Conservation (phyloP, 2,329 filamentous ascomycete species). For the Curvularia sp. region DNA sequence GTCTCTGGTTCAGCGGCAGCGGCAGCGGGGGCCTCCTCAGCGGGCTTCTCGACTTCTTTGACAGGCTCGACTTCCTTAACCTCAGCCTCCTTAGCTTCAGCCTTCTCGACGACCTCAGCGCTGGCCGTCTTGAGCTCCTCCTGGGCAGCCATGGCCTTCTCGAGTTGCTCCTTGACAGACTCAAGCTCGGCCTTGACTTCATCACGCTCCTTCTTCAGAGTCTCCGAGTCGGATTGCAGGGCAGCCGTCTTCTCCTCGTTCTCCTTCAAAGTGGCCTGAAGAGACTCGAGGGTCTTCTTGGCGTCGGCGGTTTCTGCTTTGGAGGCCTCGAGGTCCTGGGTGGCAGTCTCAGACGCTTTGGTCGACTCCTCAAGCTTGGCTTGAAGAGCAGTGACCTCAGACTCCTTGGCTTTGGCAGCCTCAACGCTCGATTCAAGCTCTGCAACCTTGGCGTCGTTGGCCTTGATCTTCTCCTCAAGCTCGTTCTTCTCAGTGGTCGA, state of each 20-base stretch:
- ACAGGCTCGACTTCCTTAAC: constrained; percentile 25
- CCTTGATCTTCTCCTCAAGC: constrained; percentile 36
- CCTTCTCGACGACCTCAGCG: constrained; percentile 28
- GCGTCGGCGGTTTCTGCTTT: constrained; percentile 27
- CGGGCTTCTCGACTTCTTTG: neutral
- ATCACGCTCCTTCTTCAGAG: constrained; percentile 30
- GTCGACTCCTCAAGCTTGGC: constrained; percentile 28
- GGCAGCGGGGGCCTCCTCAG: constrained; percentile 6
- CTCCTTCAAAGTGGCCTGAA: constrained; percentile 24
- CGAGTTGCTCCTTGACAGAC: constrained; percentile 31
- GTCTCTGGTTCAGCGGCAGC: constrained; percentile 2
- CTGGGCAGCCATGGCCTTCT: constrained; percentile 27
- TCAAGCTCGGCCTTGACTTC: constrained; percentile 31
- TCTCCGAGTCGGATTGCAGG: constrained; percentile 23
- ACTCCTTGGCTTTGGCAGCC: constrained; percentile 26
- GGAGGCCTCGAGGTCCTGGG: constrained; percentile 28
- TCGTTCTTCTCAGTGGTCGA: constrained; percentile 29
- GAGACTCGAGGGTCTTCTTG: constrained; percentile 19
- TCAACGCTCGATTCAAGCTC: constrained; percentile 31
- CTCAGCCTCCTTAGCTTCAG: constrained; percentile 27
- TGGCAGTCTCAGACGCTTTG: constrained; percentile 21
- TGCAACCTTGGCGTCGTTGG: constrained; percentile 33
- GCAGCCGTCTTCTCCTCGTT: constrained; percentile 26
- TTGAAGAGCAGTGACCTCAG: constrained; percentile 28
- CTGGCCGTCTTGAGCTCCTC: constrained; percentile 28